phyloP scores from a whole-genome alignment of 192 early-diverging fungal genomes.

The Radiomyces spectabilis region DNA sequence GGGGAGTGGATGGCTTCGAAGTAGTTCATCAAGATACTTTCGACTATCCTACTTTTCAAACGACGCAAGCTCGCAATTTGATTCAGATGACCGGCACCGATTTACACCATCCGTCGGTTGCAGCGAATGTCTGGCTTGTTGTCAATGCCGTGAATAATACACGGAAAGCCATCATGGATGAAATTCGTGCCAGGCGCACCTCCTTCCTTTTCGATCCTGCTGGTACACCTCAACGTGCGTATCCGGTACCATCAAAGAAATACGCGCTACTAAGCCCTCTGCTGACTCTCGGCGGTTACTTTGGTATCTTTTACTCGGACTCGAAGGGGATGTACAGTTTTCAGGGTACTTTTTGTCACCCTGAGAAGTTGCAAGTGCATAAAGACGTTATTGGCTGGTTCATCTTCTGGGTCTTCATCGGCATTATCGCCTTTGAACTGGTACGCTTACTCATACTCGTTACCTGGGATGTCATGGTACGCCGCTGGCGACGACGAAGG shows the following conservation, averaged over 20 bases:
- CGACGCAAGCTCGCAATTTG: slow-evolving; percentile 36
- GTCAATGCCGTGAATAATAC: slow-evolving; percentile 38
- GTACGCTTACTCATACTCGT: too few species aligned
- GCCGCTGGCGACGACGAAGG: too few species aligned
- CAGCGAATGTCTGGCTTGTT: slow-evolving; percentile 58
- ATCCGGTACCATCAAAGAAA: slow-evolving; percentile 17
- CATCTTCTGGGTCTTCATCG: slow-evolving; percentile 32
- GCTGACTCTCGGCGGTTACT: slow-evolving; percentile 46
- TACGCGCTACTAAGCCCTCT: slow-evolving; percentile 47
- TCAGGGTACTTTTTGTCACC: slow-evolving; percentile 57
- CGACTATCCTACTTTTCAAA: slow-evolving; percentile 50
- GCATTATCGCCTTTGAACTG: slow-evolving; percentile 13
- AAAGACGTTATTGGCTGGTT: slow-evolving; percentile 35
- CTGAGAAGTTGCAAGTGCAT: slow-evolving; percentile 35
- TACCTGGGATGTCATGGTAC: too few species aligned
- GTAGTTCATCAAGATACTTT: slow-evolving; percentile 53
- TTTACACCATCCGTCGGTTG: slow-evolving; percentile 50
- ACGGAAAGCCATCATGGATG: slow-evolving; percentile 42
- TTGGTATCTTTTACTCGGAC: slow-evolving; percentile 50
- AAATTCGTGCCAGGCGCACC: slow-evolving; percentile 47
- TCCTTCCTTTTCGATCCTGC: slow-evolving; percentile 61
- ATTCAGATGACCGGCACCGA: slow-evolving; percentile 60
- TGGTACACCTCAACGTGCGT: slow-evolving; percentile 42
- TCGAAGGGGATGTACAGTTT: slow-evolving; percentile 66
- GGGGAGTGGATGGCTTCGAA: slow-evolving; percentile 72